Conservation (phyloP, 345 rosid species). For the Citrus cavaleriei region DNA sequence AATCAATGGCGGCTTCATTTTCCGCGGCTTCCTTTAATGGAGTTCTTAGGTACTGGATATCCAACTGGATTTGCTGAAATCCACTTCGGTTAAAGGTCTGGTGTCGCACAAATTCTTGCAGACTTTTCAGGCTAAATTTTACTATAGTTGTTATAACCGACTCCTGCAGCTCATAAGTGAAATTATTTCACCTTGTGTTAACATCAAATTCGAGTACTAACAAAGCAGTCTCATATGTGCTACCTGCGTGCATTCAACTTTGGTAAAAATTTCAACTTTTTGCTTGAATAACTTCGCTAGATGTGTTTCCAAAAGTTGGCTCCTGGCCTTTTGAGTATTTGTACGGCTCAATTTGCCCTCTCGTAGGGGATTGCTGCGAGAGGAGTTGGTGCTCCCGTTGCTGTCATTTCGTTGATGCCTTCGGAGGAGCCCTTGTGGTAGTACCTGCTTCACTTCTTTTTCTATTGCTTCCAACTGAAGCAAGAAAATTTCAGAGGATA, state of each 20-base stretch:
- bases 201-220: constrained; percentile 3
- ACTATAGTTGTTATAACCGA: constrained; percentile 68
- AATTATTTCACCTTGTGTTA: constrained; percentile 11
- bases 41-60: constrained; percentile 80
- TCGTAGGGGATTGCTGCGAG: constrained; percentile 77
- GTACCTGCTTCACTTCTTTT: constrained; percentile 76
- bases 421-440: constrained; percentile 71
- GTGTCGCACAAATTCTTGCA: constrained; percentile 89
- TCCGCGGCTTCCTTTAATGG: constrained; percentile 68
- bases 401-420: constrained; percentile 88
- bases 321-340: constrained; percentile 75
- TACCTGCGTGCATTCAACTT: constrained; percentile 90
- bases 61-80: constrained; percentile 96
- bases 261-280: constrained; percentile 94
- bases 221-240: constrained; percentile 9
- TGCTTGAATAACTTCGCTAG: constrained; percentile 98
- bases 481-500: constrained; percentile 6
- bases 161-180: constrained; percentile 53
- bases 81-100: constrained; percentile 95
- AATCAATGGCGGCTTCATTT: constrained; percentile 85
- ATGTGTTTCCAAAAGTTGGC: constrained; percentile 97
- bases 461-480: constrained; percentile 64
- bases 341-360: constrained; percentile 68
- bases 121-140: constrained; percentile 84
- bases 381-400: constrained; percentile 87